Conservation (phyloP, 2,329 filamentous ascomycete species). For the Byssoonygena ceratinophila region DNA sequence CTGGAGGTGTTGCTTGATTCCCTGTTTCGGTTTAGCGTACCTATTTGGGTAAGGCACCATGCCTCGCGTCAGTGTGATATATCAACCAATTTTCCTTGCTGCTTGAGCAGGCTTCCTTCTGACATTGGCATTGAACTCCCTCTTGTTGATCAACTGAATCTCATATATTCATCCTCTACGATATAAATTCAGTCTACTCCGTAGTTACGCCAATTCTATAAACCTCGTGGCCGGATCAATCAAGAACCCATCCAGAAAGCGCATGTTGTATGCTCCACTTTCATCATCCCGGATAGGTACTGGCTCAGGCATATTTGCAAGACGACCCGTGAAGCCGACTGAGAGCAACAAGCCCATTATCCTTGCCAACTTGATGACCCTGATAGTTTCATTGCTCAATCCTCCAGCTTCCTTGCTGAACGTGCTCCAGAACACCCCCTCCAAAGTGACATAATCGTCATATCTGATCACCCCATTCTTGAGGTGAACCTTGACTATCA, state of each 20-base stretch:
- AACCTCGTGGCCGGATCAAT: constrained; percentile 30
- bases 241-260: constrained; percentile 31
- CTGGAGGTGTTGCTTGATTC: too few relatives aligned
- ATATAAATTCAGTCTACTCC: too few relatives aligned
- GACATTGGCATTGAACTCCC: too few relatives aligned
- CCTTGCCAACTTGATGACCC: constrained; percentile 26
- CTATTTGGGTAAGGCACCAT: too few relatives aligned
- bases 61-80: too few relatives aligned
- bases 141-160: too few relatives aligned
- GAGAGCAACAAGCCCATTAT: constrained; percentile 28
- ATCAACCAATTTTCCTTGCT: too few relatives aligned
- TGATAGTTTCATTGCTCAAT: constrained; percentile 21
- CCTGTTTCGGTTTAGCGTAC: too few relatives aligned
- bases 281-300: constrained; percentile 32
- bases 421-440: constrained; percentile 27
- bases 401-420: constrained; percentile 25
- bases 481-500: constrained; percentile 31
- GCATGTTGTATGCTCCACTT: constrained; percentile 32
- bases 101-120: too few relatives aligned
- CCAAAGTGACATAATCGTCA: constrained; percentile 23
- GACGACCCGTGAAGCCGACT: constrained; percentile 32
- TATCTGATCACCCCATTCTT: constrained; percentile 28
- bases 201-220: constrained; percentile 19
- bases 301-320: constrained; percentile 29
- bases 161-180: too few relatives aligned